Percentiles rank a stretch among this genome's conserved stretches.
phyloP scores from a whole-genome alignment of 139 green algal species.

The Nannochloris sp. region DNA sequence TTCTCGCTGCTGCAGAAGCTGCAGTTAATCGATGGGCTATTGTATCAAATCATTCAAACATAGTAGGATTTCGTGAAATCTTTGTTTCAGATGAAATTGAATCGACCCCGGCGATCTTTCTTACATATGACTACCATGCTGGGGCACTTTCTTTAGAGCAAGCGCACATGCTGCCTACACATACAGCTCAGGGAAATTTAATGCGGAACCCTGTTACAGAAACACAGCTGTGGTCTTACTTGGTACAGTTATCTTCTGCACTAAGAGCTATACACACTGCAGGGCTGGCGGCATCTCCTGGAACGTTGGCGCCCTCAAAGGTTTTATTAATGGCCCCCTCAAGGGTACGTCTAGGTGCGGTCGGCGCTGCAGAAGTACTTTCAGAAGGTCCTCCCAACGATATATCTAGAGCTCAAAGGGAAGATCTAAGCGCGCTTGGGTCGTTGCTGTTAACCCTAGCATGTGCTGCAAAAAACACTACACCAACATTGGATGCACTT shows the following conservation, averaged over 20 bases:
- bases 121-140: slow-evolving; percentile 65
- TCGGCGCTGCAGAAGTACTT: slow-evolving; percentile 69
- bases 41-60: slow-evolving; percentile 59
- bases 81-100: slow-evolving; percentile 65
- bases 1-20: slow-evolving; percentile 47
- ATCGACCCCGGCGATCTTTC: slow-evolving; percentile 38
- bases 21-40: slow-evolving; percentile 54
- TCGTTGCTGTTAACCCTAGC: slow-evolving; percentile 72
- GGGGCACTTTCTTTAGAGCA: slow-evolving; percentile 47
- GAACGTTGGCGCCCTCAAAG: slow-evolving; percentile 66
- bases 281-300: slow-evolving; percentile 47
- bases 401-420: slow-evolving; percentile 7
- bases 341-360: slow-evolving; percentile 46
- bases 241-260: slow-evolving; percentile 56
- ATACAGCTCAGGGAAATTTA: slow-evolving; percentile 1
- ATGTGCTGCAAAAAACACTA: slow-evolving; percentile 37
- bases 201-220: slow-evolving; percentile 46
- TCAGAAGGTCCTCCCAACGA: slow-evolving; percentile 3
- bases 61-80: slow-evolving; percentile 48
- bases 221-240: slow-evolving; percentile 79
- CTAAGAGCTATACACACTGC: slow-evolving; percentile 60
- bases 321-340: slow-evolving; percentile 33
- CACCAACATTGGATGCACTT: slow-evolving; percentile 49
- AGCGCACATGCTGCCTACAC: slow-evolving; percentile 31
- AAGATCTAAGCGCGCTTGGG: slow-evolving; percentile 52